These are phyloP conservation scores for Phytopythium chamaehyphon DNA, from an alignment of 352 stramenopile genomes.

Conservation along the genomic window DNA sequence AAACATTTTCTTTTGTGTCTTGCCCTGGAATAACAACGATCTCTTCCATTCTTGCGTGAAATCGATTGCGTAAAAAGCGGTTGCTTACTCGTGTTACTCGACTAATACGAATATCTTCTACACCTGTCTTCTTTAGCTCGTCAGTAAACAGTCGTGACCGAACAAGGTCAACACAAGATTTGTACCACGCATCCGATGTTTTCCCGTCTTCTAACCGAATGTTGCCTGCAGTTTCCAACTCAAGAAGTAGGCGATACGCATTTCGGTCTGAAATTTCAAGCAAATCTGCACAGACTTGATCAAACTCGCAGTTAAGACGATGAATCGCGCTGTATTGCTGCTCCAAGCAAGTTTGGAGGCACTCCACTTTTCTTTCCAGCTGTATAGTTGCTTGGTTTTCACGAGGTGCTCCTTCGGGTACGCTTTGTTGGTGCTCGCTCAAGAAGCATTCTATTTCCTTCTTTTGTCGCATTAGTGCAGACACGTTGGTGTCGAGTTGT, in stretches of 20 bases:
- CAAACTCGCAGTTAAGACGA: constrained; percentile 60
- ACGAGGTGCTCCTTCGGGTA: constrained; percentile 1
- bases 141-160: constrained; percentile 56
- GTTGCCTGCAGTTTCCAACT: constrained; percentile 90
- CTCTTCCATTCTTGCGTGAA: constrained; percentile 80
- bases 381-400: constrained; percentile 14
- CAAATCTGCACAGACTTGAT: constrained; percentile 34
- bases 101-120: constrained; percentile 67
- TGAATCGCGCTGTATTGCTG: constrained; percentile 36
- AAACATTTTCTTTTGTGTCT: constrained; percentile 75
- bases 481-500: constrained; percentile 44
- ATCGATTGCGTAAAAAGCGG: constrained; percentile 82
- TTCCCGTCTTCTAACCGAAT: constrained; percentile 89
- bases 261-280: constrained; percentile 46
- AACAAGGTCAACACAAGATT: constrained; percentile 80
- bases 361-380: constrained; percentile 39
- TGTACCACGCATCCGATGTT: constrained; percentile 76
- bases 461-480: constrained; percentile 39
- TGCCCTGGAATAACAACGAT: constrained; percentile 51
- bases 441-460: constrained; percentile 66
- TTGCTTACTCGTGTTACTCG: constrained; percentile 90
- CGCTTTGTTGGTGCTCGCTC: constrained; percentile 5
- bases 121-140: constrained; percentile 50
- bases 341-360: constrained; percentile 31
- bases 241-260: constrained; percentile 78